A percentile compares a stretch with the other conserved stretches of the same genome.
phyloP scores from a whole-genome alignment of 805 yeast genomes.

The Metschnikowia matae region DNA sequence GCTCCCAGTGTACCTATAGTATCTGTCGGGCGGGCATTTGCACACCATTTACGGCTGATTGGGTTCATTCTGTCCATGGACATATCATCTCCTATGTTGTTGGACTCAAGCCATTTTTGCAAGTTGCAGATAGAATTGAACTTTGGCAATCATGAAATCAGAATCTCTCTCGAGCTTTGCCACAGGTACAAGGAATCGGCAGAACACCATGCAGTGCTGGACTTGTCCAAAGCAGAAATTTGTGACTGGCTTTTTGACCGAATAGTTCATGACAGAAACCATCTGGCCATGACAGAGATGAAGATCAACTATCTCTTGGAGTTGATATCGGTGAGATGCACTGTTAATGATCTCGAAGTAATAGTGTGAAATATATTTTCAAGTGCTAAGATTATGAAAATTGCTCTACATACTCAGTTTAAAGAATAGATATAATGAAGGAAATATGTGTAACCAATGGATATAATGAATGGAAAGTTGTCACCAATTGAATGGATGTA shows the following conservation, averaged over 20 bases:
- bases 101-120: conserved; percentile 8
- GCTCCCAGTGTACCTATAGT: conserved; percentile 11
- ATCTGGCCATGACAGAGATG: conserved; percentile 12
- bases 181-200: conserved; percentile 8
- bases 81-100: background rate
- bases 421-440: background rate
- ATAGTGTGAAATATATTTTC: background rate
- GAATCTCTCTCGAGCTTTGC: conserved; percentile 7
- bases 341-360: conserved; percentile 14
- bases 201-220: conserved; percentile 1
- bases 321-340: conserved; percentile 8
- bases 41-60: conserved; percentile 11
- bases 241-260: conserved; percentile 13
- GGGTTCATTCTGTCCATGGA: conserved; percentile 10
- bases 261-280: conserved; percentile 10
- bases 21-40: conserved; percentile 14
- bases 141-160: conserved; percentile 5
- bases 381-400: background rate
- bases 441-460: too few species aligned
- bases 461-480: background rate
- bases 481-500: background rate
- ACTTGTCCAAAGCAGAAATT: conserved; percentile 10
- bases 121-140: conserved; percentile 9
- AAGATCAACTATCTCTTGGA: conserved; percentile 11
- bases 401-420: background rate